Base-by-base conservation (phyloP, 169 alveolate genomes). In the Plasmodium chabaudi region DNA sequence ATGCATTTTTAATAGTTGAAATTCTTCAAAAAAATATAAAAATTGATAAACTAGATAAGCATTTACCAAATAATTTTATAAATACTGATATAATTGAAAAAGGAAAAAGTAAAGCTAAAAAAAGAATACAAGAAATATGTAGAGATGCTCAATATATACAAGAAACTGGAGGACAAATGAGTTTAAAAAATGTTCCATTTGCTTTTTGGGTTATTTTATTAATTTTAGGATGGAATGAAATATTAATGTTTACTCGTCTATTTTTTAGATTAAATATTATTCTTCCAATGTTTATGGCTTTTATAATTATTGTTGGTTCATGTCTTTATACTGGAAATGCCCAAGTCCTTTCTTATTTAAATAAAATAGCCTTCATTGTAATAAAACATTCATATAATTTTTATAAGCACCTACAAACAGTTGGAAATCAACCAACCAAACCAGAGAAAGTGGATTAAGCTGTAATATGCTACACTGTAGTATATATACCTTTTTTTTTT, bases 141-240 rank as follows among this genome's bases (percentile, higher is more conserved):
- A 86, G 91, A 51, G 91, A 86, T 86, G 91, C 91, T 23, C 91
- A 86, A 42, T 86, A 86, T 86, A 86, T 86, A 60, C 91, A 86
- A 70, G 91, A 68, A 51, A 86, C 91, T 39, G 91, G 91, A 46
- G 87, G 27, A 1, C 82, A 82, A 46, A 84, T 87, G 74, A 77
- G 94, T 42, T 91, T 94, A 94, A 91, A 88, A 61, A 94, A 91
- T 69, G 84, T 94, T n/a, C 96, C 96, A 13, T 73, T 94, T 23
- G 12, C 74, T 15, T 94, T 94, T 47, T 94, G 96, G 96, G 77
- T 92, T 49, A 68, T 88, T 47, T 56, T 94, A 53, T 64, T 94
- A 61, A 34, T 94, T 15, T 84, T 90, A 51, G 95, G 95, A 65
- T 94, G 95, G 95, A 94, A 94, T 77, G 96, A 94, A 60, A 17